Conservation (phyloP, 768 basidiomycete species). For the Crassisporium funariophilum region DNA sequence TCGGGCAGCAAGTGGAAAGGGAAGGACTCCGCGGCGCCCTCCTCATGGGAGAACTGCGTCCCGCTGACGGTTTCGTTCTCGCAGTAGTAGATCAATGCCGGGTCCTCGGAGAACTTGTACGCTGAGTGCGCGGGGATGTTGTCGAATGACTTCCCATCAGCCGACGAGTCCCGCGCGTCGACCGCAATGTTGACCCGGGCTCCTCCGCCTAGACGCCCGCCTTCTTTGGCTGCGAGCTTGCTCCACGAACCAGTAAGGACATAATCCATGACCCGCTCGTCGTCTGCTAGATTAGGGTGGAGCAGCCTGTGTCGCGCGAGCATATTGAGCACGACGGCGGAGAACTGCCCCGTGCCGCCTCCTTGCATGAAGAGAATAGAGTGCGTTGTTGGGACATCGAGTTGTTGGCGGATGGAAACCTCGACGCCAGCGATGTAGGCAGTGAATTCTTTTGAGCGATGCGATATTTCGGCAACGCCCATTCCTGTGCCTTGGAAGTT, state of each 20-base stretch:
- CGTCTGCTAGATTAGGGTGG: slow-evolving; percentile 56
- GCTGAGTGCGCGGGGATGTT: slow-evolving; percentile 73
- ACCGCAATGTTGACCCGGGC: slow-evolving; percentile 65
- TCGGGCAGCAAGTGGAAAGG: slow-evolving; percentile 76
- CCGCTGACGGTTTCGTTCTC: slow-evolving; percentile 99
- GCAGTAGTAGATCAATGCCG: slow-evolving; percentile 96
- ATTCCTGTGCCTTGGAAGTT: slow-evolving; percentile 92
- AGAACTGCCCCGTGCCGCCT: slow-evolving; percentile 91
- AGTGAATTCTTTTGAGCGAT: slow-evolving; percentile 89
- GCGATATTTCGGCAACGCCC: slow-evolving; percentile 94
- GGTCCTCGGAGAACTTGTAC: slow-evolving; percentile 77
- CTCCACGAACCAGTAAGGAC: slow-evolving; percentile 94
- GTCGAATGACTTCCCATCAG: slow-evolving; percentile 72
- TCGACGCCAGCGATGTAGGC: slow-evolving; percentile 65
- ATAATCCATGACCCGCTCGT: slow-evolving; percentile 78
- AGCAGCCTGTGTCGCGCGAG: slow-evolving; percentile 82
- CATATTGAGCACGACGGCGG: slow-evolving; percentile 89
- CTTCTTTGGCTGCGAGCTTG: slow-evolving; percentile 84
- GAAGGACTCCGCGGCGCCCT: slow-evolving; percentile 63
- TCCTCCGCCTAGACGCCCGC: slow-evolving; percentile 62
- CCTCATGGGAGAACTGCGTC: slow-evolving; percentile 75
- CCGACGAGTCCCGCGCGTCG: slow-evolving; percentile 64
- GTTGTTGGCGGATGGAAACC: slow-evolving; percentile 69
- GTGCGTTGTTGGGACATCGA: slow-evolving; percentile 83
- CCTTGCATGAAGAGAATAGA: slow-evolving; percentile 92